Base-by-base conservation (phyloP, 139 green algal species). In the Edaphochlamys debaryana region DNA sequence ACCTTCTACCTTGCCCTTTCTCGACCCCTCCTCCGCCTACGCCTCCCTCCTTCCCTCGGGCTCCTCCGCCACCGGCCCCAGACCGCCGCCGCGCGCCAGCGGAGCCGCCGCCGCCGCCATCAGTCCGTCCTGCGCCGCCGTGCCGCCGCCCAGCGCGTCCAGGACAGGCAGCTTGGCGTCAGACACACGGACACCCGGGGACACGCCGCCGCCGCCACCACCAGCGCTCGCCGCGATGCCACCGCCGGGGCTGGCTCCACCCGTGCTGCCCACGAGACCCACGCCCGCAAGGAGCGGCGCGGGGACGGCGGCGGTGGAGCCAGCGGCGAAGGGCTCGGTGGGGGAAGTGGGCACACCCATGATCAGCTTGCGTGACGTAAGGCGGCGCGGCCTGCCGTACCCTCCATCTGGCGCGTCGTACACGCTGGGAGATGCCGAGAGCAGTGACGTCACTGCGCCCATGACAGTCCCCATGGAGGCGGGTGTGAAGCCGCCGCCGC, bases 141-240 rank as follows among this genome's bases (percentile, higher is more conserved):
- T 17, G 76, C 76, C 76, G 76, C 76, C 76, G 41, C 76, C 76
- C 32, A 82, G 32, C 4, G 76, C 76, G 42, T 82, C 73, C 2
- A 82, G 34, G 4, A 82, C 76, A 32, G 76, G 75, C 75, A 71
- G 50, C n/a, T 34, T 15, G 13, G 54, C 36, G 20, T 29, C 54
- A n/a, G n/a, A n/a, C 54, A 63, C 52, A 37, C 25, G 54, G 32
- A 67, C 48, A 63, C 52, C 72, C 19, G 11, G 27, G 36, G 1
- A 0, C 54, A n/a, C 36, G 52, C 42, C 42, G 37, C n/a, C n/a
- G n/a, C n/a, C n/a, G n/a, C 56, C 54, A 29, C 73, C 56, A 29
- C 56, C 73, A 4, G 8, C 45, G 19, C 20, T 48, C 0, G 1
- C 50, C 30, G n/a, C n/a, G n/a, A n/a, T n/a, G 0, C 50, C 40